A percentile compares a stretch with the other conserved stretches of the same genome.
These are phyloP conservation scores for Buddleja alternifolia DNA, from an alignment of 257 asterid genomes.

Conservation along the genomic window DNA sequence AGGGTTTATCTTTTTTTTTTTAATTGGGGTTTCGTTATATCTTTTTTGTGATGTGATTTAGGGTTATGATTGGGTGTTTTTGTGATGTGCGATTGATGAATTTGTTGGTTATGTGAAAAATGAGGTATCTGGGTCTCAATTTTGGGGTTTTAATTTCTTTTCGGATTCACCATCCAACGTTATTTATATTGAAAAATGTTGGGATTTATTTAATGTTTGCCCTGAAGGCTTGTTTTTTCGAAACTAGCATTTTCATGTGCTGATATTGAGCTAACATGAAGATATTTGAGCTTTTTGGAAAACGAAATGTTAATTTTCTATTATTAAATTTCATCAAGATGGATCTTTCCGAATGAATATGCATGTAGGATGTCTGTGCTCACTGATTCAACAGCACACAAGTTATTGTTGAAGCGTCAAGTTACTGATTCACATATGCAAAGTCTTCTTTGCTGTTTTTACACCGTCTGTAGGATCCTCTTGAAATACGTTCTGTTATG, in stretches of 20 bases:
- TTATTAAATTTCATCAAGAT: not conserved
- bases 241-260: not conserved
- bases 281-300: not conserved
- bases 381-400: too few relatives aligned
- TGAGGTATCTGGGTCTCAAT: not conserved
- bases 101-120: too few relatives aligned
- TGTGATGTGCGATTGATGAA: not conserved
- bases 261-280: not conserved
- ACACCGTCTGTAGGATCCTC: not conserved
- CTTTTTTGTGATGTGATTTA: not conserved
- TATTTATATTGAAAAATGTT: not conserved
- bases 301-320: not conserved
- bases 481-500: not conserved
- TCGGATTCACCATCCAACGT: not conserved
- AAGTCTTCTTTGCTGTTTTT: not conserved
- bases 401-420: too few relatives aligned
- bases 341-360: not conserved
- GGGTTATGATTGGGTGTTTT: not conserved
- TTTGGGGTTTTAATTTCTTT: not conserved
- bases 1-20: slow-evolving; percentile 7
- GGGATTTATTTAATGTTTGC: not conserved
- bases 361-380: not conserved
- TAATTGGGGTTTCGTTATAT: not conserved
- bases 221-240: not conserved
- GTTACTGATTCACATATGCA: not conserved